phyloP scores from a whole-genome alignment of 2,329 filamentous ascomycete genomes.

The Ilyonectria destructans region DNA sequence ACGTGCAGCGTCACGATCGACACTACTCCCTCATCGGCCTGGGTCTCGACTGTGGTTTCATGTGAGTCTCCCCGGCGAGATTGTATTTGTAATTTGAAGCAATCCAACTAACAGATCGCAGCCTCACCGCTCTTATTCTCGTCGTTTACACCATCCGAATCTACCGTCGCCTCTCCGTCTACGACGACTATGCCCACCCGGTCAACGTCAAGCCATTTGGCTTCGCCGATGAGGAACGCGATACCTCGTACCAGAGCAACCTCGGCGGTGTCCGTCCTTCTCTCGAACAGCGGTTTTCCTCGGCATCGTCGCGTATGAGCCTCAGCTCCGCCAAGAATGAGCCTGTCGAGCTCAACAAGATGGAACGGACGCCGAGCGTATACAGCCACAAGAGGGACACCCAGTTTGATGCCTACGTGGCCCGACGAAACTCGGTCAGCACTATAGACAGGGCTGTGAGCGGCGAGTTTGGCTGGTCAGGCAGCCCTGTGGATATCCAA shows the following conservation, averaged over 20 bases:
- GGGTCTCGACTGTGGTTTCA: conserved; percentile 63
- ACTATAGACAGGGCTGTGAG: conserved; percentile 48
- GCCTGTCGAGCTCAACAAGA: conserved; percentile 39
- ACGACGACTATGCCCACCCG: conserved; percentile 67
- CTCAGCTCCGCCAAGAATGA: conserved; percentile 47
- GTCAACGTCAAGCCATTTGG: conserved; percentile 67
- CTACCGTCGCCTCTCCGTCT: conserved; percentile 64
- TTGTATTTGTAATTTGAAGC: neutral
- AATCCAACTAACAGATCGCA: conserved; percentile 22
- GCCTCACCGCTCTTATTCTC: conserved; percentile 59
- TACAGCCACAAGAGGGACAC: conserved; percentile 66
- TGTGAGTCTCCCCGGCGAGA: conserved; percentile 58
- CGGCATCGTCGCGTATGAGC: conserved; percentile 51
- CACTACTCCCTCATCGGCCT: conserved; percentile 67
- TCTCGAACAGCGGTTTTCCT: conserved; percentile 49
- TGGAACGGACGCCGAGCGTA: conserved; percentile 48
- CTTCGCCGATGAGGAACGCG: conserved; percentile 57
- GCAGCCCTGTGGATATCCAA: conserved; percentile 20
- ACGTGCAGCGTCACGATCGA: conserved; percentile 61
- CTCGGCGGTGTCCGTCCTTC: conserved; percentile 36
- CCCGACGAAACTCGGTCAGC: conserved; percentile 50
- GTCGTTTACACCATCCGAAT: conserved; percentile 63
- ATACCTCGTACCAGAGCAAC: conserved; percentile 46
- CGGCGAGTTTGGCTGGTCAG: conserved; percentile 53
- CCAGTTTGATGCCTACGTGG: conserved; percentile 64